These are phyloP conservation scores for Warburgia ugandensis DNA, from an alignment of 164 flowering plant genomes.

Conservation along the genomic window DNA sequence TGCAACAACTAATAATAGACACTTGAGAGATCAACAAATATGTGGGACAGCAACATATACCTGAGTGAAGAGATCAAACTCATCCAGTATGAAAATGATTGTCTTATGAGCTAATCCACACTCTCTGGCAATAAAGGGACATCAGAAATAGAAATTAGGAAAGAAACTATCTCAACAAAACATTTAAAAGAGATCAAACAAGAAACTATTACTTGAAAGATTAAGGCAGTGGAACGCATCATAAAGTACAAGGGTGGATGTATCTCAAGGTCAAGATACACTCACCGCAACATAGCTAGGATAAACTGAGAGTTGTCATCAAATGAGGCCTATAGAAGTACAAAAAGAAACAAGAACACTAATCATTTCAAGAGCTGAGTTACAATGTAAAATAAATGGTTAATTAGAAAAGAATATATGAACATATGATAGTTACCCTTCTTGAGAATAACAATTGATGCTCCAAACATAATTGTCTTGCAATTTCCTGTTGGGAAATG, in stretches of 20 bases:
- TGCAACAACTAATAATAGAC: no score
- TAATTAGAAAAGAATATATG: not conserved
- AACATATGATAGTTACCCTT: constrained; percentile 46
- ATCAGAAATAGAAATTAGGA: constrained; percentile 3
- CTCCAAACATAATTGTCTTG: constrained; percentile 82
- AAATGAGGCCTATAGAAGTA: constrained; percentile 65
- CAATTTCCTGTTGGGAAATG: constrained; percentile 57
- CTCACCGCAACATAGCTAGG: constrained; percentile 77
- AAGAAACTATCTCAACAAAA: not conserved
- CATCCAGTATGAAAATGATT: constrained; percentile 78
- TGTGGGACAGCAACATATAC: constrained; percentile 16
- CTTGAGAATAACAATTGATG: constrained; percentile 78
- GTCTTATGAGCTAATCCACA: constrained; percentile 95
- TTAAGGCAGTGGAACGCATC: not conserved
- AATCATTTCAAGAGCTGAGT: not conserved
- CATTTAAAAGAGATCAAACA: not conserved
- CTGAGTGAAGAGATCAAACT: constrained; percentile 92
- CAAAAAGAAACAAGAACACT: constrained; percentile 9
- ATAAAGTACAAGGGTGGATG: not conserved
- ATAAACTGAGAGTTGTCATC: constrained; percentile 94
- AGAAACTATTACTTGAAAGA: not conserved
- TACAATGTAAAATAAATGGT: not conserved
- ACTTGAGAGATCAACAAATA: no score
- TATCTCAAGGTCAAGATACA: not conserved
- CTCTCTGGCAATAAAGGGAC: constrained; percentile 44